Evolutionary conservation across 495 filamentous ascomycete genomes (phyloP).

Genomic region (Filosporella fistucella): DNA sequence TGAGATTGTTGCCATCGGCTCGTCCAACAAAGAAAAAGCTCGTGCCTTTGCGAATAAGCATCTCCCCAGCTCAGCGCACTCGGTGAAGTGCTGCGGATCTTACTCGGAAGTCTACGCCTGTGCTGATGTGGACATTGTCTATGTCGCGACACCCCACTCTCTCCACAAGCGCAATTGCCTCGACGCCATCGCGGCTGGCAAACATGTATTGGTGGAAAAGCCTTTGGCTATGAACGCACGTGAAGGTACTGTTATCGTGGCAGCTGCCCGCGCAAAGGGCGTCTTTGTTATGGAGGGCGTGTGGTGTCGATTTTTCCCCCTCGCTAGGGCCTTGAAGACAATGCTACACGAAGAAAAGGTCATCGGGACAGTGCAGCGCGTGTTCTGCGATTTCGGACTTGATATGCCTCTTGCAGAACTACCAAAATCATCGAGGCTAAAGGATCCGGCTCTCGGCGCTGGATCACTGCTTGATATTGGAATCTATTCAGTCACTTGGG

Average conservation of each 20-base stretch:
- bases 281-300: conserved; percentile 94
- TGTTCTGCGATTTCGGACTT: conserved; percentile 62
- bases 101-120: conserved; percentile 12
- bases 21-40: conserved; percentile 56
- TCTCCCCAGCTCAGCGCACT: conserved; percentile 29
- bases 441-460: conserved; percentile 76
- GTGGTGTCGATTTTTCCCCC: conserved; percentile 91
- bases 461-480: conserved; percentile 78
- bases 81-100: too few relatives aligned
- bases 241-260: background rate
- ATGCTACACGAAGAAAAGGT: conserved; percentile 39
- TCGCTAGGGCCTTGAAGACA: conserved; percentile 43
- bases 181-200: conserved; percentile 42
- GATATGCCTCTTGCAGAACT: conserved; percentile 20
- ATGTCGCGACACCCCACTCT: conserved; percentile 45
- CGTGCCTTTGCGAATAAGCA: conserved; percentile 47
- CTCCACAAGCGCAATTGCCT: conserved; percentile 44
- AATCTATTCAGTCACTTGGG: conserved; percentile 87
- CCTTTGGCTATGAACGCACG: conserved; percentile 32
- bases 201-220: conserved; percentile 51
- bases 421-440: conserved; percentile 62
- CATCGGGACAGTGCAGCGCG: conserved; percentile 71
- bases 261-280: conserved; percentile 61
- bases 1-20: conserved; percentile 61
- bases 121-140: conserved; percentile 40